These are phyloP conservation scores for Diaporthe citrichinensis DNA, from an alignment of 2,329 filamentous ascomycete genomes.

Conservation along the genomic window DNA sequence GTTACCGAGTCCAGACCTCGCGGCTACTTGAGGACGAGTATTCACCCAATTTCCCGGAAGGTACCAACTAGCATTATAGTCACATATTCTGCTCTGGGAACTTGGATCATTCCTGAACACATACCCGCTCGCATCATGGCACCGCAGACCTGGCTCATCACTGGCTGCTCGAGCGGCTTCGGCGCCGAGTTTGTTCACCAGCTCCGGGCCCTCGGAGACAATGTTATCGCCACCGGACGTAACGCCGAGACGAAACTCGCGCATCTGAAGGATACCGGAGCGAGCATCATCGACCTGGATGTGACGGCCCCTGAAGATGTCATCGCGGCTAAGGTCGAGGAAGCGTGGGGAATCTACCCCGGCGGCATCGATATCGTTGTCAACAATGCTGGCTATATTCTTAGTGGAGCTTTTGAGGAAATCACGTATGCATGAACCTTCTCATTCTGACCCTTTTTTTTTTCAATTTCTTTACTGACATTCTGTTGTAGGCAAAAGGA, in stretches of 20 bases:
- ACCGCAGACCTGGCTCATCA: slow-evolving; percentile 55
- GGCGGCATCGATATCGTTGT: slow-evolving; percentile 40
- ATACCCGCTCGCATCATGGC: background rate
- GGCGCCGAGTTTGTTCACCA: slow-evolving; percentile 55
- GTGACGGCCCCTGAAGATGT: slow-evolving; percentile 43
- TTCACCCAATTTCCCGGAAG: too few species aligned
- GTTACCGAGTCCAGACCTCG: too few species aligned
- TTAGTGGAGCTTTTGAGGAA: slow-evolving; percentile 49
- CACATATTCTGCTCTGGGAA: too few species aligned
- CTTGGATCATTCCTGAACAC: background rate
- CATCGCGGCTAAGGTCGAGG: slow-evolving; percentile 42
- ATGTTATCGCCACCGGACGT: slow-evolving; percentile 59
- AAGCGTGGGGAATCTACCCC: slow-evolving; percentile 44
- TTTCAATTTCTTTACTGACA: background rate
- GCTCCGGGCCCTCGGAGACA: slow-evolving; percentile 54
- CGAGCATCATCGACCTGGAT: slow-evolving; percentile 50
- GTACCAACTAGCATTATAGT: too few species aligned
- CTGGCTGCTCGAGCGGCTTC: slow-evolving; percentile 60
- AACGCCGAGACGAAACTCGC: slow-evolving; percentile 51
- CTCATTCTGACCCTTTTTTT: background rate
- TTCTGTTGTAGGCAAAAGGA: slow-evolving; percentile 45
- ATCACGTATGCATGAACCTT: slow-evolving; percentile 42
- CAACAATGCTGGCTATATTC: slow-evolving; percentile 46
- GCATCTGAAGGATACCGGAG: slow-evolving; percentile 53
- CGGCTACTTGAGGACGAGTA: too few species aligned